Conservation (phyloP, 768 basidiomycete genomes). For the Pleurotus citrinopileatus region DNA sequence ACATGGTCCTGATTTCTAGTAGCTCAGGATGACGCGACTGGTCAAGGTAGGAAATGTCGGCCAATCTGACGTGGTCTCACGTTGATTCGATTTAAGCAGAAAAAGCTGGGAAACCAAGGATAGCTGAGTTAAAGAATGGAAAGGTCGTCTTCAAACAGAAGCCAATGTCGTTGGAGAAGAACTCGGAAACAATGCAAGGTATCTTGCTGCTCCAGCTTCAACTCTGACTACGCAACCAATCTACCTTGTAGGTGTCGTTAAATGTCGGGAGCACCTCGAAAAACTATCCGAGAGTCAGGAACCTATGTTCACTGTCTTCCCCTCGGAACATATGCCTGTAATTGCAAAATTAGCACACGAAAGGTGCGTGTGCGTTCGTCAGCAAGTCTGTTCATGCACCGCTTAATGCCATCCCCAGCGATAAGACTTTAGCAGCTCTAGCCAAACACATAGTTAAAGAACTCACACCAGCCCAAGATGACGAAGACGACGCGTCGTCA, state of each 20-base stretch:
- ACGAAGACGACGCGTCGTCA: slow-evolving; percentile 43
- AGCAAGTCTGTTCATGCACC: neutral
- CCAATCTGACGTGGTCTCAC: neutral
- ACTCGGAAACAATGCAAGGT: slow-evolving; percentile 84
- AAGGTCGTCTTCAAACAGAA: slow-evolving; percentile 79
- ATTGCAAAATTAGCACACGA: slow-evolving; percentile 85
- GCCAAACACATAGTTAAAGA: slow-evolving; percentile 68
- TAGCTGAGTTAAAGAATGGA: slow-evolving; percentile 73
- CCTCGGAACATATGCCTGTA: slow-evolving; percentile 68
- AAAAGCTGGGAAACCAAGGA: slow-evolving; percentile 34
- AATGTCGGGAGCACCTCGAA: slow-evolving; percentile 72
- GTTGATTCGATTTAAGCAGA: slow-evolving; percentile 29
- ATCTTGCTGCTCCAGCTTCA: slow-evolving; percentile 17
- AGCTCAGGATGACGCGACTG: slow-evolving; percentile 31
- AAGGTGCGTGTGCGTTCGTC: slow-evolving; percentile 48
- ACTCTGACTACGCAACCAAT: slow-evolving; percentile 10
- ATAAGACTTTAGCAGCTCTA: slow-evolving; percentile 63
- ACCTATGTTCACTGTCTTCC: slow-evolving; percentile 53
- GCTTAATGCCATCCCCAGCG: slow-evolving; percentile 40
- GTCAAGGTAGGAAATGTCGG: neutral
- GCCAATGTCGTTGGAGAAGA: slow-evolving; percentile 67
- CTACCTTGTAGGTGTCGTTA: slow-evolving; percentile 60
- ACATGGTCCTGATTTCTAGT: neutral
- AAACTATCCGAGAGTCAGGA: slow-evolving; percentile 43
- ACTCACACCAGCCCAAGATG: slow-evolving; percentile 63